Evolutionary conservation across 108 stramenopile genomes (phyloP), one percentile per base, ranked within the genome.

Genomic region (Pseudonitzschia delicatissima): DNA sequence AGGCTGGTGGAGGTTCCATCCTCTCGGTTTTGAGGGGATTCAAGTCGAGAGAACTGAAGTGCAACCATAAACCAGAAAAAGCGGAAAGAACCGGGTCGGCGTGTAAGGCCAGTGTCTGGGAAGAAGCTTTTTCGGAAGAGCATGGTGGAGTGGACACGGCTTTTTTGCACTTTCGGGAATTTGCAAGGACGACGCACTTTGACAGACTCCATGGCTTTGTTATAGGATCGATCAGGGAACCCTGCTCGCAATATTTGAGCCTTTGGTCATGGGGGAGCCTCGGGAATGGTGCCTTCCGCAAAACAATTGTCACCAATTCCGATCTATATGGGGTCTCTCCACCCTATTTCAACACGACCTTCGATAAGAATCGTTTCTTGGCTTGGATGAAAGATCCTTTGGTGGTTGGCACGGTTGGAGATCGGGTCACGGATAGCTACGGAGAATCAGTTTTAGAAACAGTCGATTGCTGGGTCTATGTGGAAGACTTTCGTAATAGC

Each of bases 1-100:
- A 65, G 45, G 64, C 64, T 13, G 64, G 64, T 5, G 64, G 64
- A 23, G 64, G 64, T 18, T 65, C 64, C 25, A 49, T 65, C 45
- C 15, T 11, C 32, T 1, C 9, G 3, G 32, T 65, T 15, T 28
- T 65, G 47, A 45, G 6, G 5, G 45, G 26, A 17, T 17, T 65
- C 11, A 45, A 15, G 18, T n/a, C 45, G 3, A 45, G 4, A 13
- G 15, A 45, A 17, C 4, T 45, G n/a, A 45, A 15, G 5, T 45
- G 45, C 15, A 45, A 45, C 5, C 18, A n/a, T n/a, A 45, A 15
- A 13, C 11, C 45, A 4, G 4, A 15, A 6, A 45, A 15, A 15
- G 45, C 45, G 11, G 18, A n/a, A 45, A 11, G 37, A n/a, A n/a
- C n/a, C n/a, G n/a, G n/a, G n/a, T n/a, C n/a, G n/a, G n/a, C n/a